Conservation (phyloP, 2,329 filamentous ascomycete genomes). For the Botryosphaeria dothidea region DNA sequence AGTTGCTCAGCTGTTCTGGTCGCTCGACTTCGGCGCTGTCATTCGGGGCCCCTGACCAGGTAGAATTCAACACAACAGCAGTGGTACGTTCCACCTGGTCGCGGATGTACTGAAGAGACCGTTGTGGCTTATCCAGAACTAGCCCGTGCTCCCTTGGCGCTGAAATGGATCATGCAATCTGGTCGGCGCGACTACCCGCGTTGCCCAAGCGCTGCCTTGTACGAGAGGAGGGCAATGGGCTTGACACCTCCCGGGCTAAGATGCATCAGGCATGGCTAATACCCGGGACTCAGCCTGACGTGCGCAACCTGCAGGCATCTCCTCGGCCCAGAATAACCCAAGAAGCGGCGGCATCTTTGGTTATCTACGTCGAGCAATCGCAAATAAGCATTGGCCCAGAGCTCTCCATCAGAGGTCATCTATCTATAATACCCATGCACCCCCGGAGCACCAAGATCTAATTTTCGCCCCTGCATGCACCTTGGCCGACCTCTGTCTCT, state of each 20-base stretch:
- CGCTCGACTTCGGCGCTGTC: neutral
- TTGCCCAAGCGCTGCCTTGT: neutral
- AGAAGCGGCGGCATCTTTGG: neutral
- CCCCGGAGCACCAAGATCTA: conserved; percentile 7
- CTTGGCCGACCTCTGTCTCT: conserved; percentile 10
- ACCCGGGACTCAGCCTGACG: conserved; percentile 2
- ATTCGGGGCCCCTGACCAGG: conserved; percentile 15
- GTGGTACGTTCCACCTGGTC: conserved; percentile 9
- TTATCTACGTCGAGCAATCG: conserved; percentile 3
- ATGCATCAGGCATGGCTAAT: conserved; percentile 7
- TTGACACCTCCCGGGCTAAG: neutral
- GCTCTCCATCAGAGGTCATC: neutral
- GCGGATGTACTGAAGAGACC: conserved; percentile 16
- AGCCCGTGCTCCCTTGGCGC: conserved; percentile 13
- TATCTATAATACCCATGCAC: conserved; percentile 16
- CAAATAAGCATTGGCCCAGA: conserved; percentile 14
- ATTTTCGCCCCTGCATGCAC: neutral
- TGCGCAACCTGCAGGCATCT: neutral
- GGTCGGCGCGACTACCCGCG: neutral
- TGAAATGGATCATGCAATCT: conserved; percentile 15
- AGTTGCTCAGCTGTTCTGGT: neutral
- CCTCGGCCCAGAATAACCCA: neutral
- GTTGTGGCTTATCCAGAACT: conserved; percentile 14
- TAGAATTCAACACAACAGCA: conserved; percentile 12
- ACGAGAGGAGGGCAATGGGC: conserved; percentile 3